These are phyloP conservation scores for Penicillium sp. DNA, from an alignment of 2,329 filamentous ascomycete species.

Conservation along the genomic window DNA sequence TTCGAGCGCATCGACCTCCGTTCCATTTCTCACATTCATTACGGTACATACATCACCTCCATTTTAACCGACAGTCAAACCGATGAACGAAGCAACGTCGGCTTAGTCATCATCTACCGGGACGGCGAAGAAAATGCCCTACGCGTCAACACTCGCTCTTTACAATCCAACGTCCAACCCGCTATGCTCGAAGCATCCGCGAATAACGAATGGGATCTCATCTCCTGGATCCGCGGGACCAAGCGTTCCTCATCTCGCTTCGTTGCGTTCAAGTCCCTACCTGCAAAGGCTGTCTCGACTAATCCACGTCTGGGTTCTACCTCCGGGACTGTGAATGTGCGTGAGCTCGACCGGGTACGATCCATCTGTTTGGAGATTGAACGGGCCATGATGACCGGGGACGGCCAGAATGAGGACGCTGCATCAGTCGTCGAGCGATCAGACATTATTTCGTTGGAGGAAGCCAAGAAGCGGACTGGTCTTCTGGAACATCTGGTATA, in stretches of 20 bases:
- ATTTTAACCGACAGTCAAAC: slow-evolving; percentile 71
- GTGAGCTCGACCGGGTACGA: slow-evolving; percentile 51
- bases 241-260: slow-evolving; percentile 29
- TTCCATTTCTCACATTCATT: slow-evolving; percentile 65
- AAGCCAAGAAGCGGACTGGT: slow-evolving; percentile 81
- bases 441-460: slow-evolving; percentile 75
- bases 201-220: slow-evolving; percentile 36
- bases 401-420: slow-evolving; percentile 35
- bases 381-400: slow-evolving; percentile 53
- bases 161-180: slow-evolving; percentile 55
- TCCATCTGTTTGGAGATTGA: slow-evolving; percentile 72
- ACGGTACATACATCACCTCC: slow-evolving; percentile 85
- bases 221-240: slow-evolving; percentile 36
- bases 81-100: slow-evolving; percentile 74
- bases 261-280: slow-evolving; percentile 41
- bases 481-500: slow-evolving; percentile 82
- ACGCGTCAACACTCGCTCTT: slow-evolving; percentile 76
- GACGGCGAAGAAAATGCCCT: slow-evolving; percentile 65
- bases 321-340: slow-evolving; percentile 22
- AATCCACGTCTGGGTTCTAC: slow-evolving; percentile 16
- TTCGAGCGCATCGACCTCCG: slow-evolving; percentile 80
- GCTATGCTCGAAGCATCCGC: slow-evolving; percentile 22
- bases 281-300: slow-evolving; percentile 27
- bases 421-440: slow-evolving; percentile 46
- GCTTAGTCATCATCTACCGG: slow-evolving; percentile 72